A percentile compares a stretch with the other conserved stretches of the same genome.
These are phyloP conservation scores for Gamarada debralockiae DNA, from an alignment of 495 filamentous ascomycete species.

Conservation along the genomic window DNA sequence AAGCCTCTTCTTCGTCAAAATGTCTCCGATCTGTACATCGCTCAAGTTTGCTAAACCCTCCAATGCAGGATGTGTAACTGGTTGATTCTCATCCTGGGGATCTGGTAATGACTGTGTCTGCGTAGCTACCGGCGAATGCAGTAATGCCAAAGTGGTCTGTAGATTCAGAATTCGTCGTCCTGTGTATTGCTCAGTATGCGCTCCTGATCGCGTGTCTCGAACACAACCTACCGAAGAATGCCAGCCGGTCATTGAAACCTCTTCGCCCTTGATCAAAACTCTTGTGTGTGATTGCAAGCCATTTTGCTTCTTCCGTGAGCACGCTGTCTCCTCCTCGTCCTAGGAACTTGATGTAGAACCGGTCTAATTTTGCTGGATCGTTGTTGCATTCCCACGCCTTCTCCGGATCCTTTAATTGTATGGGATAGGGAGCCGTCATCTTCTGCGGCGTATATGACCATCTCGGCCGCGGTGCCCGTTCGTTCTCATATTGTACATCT, in stretches of 20 bases:
- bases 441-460: constrained; percentile 78
- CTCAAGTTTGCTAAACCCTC: constrained; percentile 67
- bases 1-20: constrained; percentile 56
- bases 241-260: constrained; percentile 90
- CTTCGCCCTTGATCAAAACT: constrained; percentile 94
- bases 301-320: constrained; percentile 88
- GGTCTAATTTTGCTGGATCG: constrained; percentile 66
- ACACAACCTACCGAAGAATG: constrained; percentile 70
- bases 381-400: constrained; percentile 66
- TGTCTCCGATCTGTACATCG: constrained; percentile 44
- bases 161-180: constrained; percentile 78
- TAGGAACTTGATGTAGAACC: constrained; percentile 67
- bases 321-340: constrained; percentile 64
- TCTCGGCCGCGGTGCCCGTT: constrained; percentile 53
- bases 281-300: constrained; percentile 97
- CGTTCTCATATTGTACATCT: constrained; percentile 28
- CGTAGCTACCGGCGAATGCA: constrained; percentile 42
- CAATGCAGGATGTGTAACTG: constrained; percentile 71
- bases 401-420: constrained; percentile 39
- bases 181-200: constrained; percentile 32
- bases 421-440: constrained; percentile 72
- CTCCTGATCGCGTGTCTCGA: neutral
- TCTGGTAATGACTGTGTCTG: constrained; percentile 30
- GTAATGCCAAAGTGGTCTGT: constrained; percentile 69
- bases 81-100: constrained; percentile 51